Base-by-base conservation (phyloP, 2,329 filamentous ascomycete species). In the Sporothrix brunneoviolacea region DNA sequence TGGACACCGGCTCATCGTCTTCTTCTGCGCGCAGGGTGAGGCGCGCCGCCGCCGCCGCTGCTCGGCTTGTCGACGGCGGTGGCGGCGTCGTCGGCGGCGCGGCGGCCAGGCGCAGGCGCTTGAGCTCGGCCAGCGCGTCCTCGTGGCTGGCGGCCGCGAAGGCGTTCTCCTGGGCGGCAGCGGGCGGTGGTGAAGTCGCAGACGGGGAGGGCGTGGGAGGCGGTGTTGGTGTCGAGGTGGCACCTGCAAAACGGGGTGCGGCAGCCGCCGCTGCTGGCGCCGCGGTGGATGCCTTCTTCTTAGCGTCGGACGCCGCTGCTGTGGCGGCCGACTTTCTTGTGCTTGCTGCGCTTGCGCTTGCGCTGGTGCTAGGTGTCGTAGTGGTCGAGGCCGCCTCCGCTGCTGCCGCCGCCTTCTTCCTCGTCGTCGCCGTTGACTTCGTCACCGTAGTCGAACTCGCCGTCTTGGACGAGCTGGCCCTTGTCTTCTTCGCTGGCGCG, bases 91-190 rank as follows among this genome's bases (percentile, higher is more conserved):
- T 35, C 33, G 41, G 44, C 15, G 48, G 38, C 21, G 36, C n/a
- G 1, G 50, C 51, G 4, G 37, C 55, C 30, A 44, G 36, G 4
- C 54, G 54, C 37, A 57, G 43, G 1, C 56, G 54, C 39, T 30
- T 38, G 21, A 57, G 54, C 50, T 57, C 56, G 15, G 54, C 51
- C 46, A 57, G 43, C 2, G 52, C 52, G 5, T 54, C 56, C 27
- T 55, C 48, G n/a, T 56, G 54, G 42, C 35, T 48, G n/a, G 22
- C 47, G 12, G 41, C 37, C 4, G 40, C 44, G 4, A 30, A 33
- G 15, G 28, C 33, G n/a, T 12, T 45, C 22, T 37, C 37, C 6
- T 30, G 12, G 3, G 40, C n/a, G 19, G 42, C 18, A 3, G 39
- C 13, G 4, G 39, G 36, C 6, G 38, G 19, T 10, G 10, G 5